Conservation (phyloP, 1,284 basidiomycete genomes). For the Phlebopus sp. region DNA sequence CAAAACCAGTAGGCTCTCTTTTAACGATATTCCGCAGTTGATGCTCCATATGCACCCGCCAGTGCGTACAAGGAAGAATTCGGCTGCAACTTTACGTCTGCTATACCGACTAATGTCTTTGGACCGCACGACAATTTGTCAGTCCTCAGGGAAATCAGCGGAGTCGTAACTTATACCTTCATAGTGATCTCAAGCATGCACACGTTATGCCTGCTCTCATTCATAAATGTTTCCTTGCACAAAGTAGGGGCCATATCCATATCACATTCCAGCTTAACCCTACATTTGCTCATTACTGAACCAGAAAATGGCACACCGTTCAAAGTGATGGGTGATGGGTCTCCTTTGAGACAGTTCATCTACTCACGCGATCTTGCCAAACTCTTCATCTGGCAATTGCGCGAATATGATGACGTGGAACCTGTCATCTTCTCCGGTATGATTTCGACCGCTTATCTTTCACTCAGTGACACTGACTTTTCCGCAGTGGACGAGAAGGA, state of each 20-base stretch:
- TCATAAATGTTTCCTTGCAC: constrained; percentile 85
- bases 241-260: constrained; percentile 49
- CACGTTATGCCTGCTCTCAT: constrained; percentile 90
- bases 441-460: constrained; percentile 10
- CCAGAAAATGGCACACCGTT: constrained; percentile 81
- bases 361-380: constrained; percentile 92
- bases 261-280: neutral
- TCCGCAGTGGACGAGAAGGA: constrained; percentile 78
- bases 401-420: constrained; percentile 85
- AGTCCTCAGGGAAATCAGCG: constrained; percentile 14
- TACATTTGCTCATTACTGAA: constrained; percentile 1
- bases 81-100: constrained; percentile 87
- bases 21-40: neutral
- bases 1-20: constrained; percentile 79
- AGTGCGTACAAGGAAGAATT: constrained; percentile 91
- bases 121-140: constrained; percentile 83
- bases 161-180: constrained; percentile 10
- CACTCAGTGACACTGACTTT: neutral
- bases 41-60: constrained; percentile 1
- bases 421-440: constrained; percentile 84
- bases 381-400: constrained; percentile 87
- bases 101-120: constrained; percentile 91
- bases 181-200: constrained; percentile 79
- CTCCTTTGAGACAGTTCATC: constrained; percentile 89
- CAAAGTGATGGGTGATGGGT: constrained; percentile 80